Evolutionary conservation across 805 yeast species (phyloP).

Genomic region (Ogataea siamensis): DNA sequence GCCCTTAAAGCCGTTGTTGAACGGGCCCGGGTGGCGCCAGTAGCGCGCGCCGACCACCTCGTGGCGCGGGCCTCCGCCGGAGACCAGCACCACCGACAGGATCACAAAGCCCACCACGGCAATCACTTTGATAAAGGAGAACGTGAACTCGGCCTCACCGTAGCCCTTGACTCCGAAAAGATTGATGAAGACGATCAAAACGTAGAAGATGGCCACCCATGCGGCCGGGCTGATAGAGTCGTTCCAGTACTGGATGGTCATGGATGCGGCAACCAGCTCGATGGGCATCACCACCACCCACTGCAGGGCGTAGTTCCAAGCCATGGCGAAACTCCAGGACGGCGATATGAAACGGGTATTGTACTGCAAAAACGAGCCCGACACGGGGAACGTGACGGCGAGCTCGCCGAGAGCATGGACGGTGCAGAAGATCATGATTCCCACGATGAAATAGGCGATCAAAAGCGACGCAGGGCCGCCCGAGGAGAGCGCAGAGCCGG

Average conservation of each 20-base stretch:
- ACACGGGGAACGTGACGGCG: slow-evolving; percentile 55
- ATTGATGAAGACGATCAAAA: slow-evolving; percentile 46
- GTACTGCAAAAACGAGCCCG: slow-evolving; percentile 55
- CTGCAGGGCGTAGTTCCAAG: slow-evolving; percentile 50
- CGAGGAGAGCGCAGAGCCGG: slow-evolving; percentile 51
- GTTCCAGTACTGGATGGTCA: slow-evolving; percentile 46
- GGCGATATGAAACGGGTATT: slow-evolving; percentile 53
- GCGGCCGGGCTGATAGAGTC: slow-evolving; percentile 43
- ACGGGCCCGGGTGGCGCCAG: slow-evolving; percentile 58
- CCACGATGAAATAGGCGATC: slow-evolving; percentile 52
- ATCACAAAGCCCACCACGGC: slow-evolving; percentile 56
- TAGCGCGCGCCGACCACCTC: slow-evolving; percentile 53
- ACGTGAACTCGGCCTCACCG: slow-evolving; percentile 59
- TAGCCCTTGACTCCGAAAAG: slow-evolving; percentile 58
- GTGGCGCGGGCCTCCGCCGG: slow-evolving; percentile 58
- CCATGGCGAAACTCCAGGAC: slow-evolving; percentile 55
- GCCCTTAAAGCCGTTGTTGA: slow-evolving; percentile 50
- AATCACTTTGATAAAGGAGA: slow-evolving; percentile 48
- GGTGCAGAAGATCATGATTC: slow-evolving; percentile 53
- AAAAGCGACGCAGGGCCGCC: slow-evolving; percentile 71
- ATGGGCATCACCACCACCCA: slow-evolving; percentile 49
- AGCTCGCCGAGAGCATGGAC: slow-evolving; percentile 61
- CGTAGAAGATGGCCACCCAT: slow-evolving; percentile 51
- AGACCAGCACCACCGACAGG: slow-evolving; percentile 46
- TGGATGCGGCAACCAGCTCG: slow-evolving; percentile 49